These are phyloP conservation scores for Taphrina pruni DNA, from an alignment of 1,139 yeast genomes.

Conservation along the genomic window DNA sequence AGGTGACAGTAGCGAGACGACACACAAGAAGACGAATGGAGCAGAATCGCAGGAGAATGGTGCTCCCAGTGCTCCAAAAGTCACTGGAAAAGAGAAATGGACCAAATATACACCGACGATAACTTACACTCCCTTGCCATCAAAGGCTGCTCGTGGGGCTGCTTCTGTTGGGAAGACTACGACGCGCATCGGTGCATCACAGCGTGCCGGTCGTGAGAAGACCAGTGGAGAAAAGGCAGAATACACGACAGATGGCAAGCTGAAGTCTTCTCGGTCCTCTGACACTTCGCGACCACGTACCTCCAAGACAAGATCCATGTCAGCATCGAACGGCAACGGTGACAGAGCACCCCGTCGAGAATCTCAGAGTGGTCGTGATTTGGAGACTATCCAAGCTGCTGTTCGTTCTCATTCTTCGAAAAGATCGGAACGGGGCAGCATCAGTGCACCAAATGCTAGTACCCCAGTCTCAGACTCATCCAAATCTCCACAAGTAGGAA, in stretches of 20 bases:
- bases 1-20: conserved; percentile 13
- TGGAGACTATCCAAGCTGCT: background rate
- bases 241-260: conserved; percentile 1
- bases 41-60: background rate
- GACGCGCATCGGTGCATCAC: background rate
- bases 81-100: conserved; percentile 42
- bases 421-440: conserved; percentile 25
- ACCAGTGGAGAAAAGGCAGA: background rate
- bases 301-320: conserved; percentile 12
- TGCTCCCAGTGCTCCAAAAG: conserved; percentile 29
- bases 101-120: conserved; percentile 41
- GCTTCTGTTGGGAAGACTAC: conserved; percentile 9
- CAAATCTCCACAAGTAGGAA: conserved; percentile 18
- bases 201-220: conserved; percentile 21
- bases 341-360: conserved; percentile 17
- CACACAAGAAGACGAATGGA: conserved; percentile 21
- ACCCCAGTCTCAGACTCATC: conserved; percentile 30
- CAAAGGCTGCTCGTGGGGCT: conserved; percentile 27
- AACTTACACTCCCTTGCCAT: conserved; percentile 34
- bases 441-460: conserved; percentile 21
- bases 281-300: conserved; percentile 22
- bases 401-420: conserved; percentile 13
- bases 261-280: conserved; percentile 13
- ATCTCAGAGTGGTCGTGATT: background rate
- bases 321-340: conserved; percentile 6